Evolutionary conservation across 306 rosid species (phyloP).

Genomic region (Quercus gilva): DNA sequence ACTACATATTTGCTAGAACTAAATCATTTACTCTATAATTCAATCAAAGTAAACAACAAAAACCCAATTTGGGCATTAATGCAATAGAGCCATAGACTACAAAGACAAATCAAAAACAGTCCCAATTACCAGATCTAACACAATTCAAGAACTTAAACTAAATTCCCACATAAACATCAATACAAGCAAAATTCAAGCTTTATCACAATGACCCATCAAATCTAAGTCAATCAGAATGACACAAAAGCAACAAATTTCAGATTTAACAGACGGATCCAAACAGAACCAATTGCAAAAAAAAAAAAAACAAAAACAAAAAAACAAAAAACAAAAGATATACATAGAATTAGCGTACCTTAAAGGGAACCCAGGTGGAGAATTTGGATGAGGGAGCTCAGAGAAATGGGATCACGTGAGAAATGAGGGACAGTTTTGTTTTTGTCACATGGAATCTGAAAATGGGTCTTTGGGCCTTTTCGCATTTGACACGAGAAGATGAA

Average conservation of each 20-base stretch:
- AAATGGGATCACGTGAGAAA: neutral
- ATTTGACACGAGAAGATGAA: neutral
- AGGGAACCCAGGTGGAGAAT: neutral
- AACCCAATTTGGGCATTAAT: neutral
- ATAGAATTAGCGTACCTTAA: neutral
- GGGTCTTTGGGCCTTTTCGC: neutral
- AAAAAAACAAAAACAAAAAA: neutral
- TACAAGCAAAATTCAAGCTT: neutral
- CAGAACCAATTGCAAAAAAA: neutral
- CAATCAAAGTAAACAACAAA: neutral
- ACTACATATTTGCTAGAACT: neutral
- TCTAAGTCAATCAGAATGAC: neutral
- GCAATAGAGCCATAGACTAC: neutral
- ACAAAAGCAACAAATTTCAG: neutral
- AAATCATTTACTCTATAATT: neutral
- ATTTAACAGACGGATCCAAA: neutral
- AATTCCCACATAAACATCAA: neutral
- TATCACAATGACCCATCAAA: neutral
- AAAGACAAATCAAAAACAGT: neutral
- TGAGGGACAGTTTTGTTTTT: neutral
- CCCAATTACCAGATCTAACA: neutral
- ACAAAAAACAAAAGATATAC: neutral
- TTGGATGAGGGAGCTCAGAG: neutral
- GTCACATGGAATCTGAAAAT: neutral
- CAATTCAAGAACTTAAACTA: neutral